A percentile compares a stretch with the other conserved stretches of the same genome.
Conservation (phyloP, 2,329 filamentous ascomycete genomes). For the Cladosporium oxysporum region DNA sequence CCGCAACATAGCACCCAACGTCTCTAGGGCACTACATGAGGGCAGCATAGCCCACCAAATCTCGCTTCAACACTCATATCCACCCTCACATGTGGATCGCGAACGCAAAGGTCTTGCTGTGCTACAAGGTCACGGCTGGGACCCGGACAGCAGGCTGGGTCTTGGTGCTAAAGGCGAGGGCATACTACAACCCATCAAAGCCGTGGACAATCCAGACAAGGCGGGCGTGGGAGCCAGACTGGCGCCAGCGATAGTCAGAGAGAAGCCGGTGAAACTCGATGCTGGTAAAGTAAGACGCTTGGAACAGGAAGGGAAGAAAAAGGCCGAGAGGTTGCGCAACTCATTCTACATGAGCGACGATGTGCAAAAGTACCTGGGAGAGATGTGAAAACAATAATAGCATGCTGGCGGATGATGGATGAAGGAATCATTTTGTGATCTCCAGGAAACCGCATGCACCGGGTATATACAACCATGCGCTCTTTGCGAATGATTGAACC, state of each 20-base stretch:
- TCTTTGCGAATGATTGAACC: neutral
- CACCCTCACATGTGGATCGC: constrained; percentile 71
- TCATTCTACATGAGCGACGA: constrained; percentile 77
- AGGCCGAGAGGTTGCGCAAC: constrained; percentile 55
- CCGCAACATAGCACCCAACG: constrained; percentile 32
- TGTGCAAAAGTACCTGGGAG: constrained; percentile 70
- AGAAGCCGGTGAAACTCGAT: constrained; percentile 58
- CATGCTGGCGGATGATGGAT: neutral
- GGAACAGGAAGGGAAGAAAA: constrained; percentile 57
- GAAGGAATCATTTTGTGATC: neutral
- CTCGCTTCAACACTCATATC: constrained; percentile 67
- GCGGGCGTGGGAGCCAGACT: constrained; percentile 66
- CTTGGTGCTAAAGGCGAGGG: constrained; percentile 70
- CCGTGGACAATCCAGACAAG: constrained; percentile 70
- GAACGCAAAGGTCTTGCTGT: constrained; percentile 68
- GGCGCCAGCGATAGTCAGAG: constrained; percentile 55
- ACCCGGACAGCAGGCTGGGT: constrained; percentile 70
- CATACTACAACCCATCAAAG: constrained; percentile 73
- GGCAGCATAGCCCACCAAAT: constrained; percentile 71
- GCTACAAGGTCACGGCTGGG: constrained; percentile 69
- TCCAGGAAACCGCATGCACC: neutral
- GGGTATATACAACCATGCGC: neutral
- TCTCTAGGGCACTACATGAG: constrained; percentile 51
- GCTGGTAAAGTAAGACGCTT: constrained; percentile 69
- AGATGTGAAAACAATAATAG: neutral